Evolutionary conservation across 768 basidiomycete species (phyloP), one percentile per base, ranked within the genome.

Genomic region (Leccinum subgranulosum): DNA sequence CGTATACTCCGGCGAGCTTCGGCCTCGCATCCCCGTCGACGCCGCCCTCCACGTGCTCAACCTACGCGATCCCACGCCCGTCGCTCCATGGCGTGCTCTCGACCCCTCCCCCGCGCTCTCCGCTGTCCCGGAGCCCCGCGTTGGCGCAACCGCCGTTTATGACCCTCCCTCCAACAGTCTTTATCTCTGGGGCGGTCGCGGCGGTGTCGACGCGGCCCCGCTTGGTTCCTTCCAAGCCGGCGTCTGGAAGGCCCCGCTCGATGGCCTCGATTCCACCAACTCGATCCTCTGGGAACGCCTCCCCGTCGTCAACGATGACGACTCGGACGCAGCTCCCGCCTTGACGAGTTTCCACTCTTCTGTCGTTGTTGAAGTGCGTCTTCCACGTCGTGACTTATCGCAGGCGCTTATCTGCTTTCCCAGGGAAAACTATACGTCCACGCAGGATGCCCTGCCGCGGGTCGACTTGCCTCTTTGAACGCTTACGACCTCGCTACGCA

Each of bases 101-200:
- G 14, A 6, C 46, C 28, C 60, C 17, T 71, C 21, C 64, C 74
- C 27, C 49, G 65, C 48, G 0, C 47, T 49, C 17, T 19, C 53
- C 57, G 25, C 59, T 54, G 4, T 53, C 49, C 55, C 68, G 55
- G 48, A 55, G 14, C 64, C 69, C 45, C 64, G 68, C 14, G 60
- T 69, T 17, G 68, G 68, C 4, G 69, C 69, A 47, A 50, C 60
- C 5, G 45, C 67, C 46, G 58, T 56, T 10, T 68, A 58, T 47
- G 66, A 71, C 49, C 36, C 64, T 15, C 25, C 15, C n/a, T 33
- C 54, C 6, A 51, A 62, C 39, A 51, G 15, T 4, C 61, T 78
- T 46, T 78, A 78, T 59, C 49, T 79, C 46, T 82, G 79, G 74
- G 79, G 79, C 4, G 79, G 80, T 4, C 72, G 80, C 17, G 77